These are phyloP conservation scores for Phaffia rhodozyma DNA, from an alignment of 1,284 basidiomycete genomes.

Conservation along the genomic window DNA sequence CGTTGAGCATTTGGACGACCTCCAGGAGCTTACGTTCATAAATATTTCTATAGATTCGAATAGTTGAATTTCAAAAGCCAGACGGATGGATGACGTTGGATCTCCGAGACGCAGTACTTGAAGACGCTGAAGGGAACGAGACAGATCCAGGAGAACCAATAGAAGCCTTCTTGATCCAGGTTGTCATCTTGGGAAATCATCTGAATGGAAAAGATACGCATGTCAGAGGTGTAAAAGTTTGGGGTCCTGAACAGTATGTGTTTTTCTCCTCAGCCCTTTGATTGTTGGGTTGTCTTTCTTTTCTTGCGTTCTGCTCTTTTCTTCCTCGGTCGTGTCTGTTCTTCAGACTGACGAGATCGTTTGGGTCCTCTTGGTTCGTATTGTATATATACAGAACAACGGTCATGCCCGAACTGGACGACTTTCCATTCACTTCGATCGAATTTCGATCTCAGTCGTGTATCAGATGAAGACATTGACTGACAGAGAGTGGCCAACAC, in stretches of 20 bases:
- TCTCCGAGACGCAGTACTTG: slow-evolving; percentile 42
- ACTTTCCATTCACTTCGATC: slow-evolving; percentile 5
- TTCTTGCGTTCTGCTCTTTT: not conserved
- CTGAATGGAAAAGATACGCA: slow-evolving; percentile 99
- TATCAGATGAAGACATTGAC: too few relatives aligned
- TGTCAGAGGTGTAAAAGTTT: slow-evolving; percentile 73
- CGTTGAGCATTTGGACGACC: too few relatives aligned
- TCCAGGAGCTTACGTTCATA: too few relatives aligned
- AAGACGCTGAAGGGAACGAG: slow-evolving; percentile 16
- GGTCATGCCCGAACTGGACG: slow-evolving; percentile 5
- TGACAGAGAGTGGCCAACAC: too few relatives aligned
- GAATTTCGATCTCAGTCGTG: not conserved
- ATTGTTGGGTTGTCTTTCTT: not conserved
- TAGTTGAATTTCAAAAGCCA: slow-evolving; percentile 73
- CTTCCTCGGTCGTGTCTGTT: not conserved
- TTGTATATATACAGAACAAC: not conserved
- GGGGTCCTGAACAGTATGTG: slow-evolving; percentile 47
- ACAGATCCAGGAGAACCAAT: slow-evolving; percentile 49
- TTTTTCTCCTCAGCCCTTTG: not conserved
- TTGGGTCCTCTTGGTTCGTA: too few relatives aligned
- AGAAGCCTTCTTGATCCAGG: slow-evolving; percentile 76
- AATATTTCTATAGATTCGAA: slow-evolving; percentile 42
- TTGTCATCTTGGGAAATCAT: slow-evolving; percentile 85
- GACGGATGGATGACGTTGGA: slow-evolving; percentile 92
- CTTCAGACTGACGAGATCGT: too few relatives aligned